These are phyloP conservation scores for Mesotaenium endlicherianum DNA, from an alignment of 139 green algal genomes.

Conservation along the genomic window DNA sequence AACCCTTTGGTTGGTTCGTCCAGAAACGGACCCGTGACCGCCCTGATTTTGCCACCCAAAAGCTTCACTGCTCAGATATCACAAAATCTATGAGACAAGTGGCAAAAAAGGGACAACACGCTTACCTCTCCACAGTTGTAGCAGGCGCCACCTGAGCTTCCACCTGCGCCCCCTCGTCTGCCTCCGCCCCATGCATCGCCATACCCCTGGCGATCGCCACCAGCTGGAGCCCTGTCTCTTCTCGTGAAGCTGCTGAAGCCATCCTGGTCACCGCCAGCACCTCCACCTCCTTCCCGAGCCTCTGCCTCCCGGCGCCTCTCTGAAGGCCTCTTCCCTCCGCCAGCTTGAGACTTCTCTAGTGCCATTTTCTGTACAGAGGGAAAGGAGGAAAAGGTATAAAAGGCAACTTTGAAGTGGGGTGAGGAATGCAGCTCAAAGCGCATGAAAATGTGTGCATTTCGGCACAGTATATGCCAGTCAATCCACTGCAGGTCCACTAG, in stretches of 20 bases:
- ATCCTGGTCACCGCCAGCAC: neutral
- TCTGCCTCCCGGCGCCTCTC: conserved; percentile 4
- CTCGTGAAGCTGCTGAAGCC: conserved; percentile 8
- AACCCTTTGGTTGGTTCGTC: too few relatives aligned
- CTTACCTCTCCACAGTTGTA: conserved; percentile 42
- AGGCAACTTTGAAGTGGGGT: neutral
- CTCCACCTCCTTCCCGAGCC: neutral
- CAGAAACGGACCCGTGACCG: too few relatives aligned
- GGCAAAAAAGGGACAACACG: neutral
- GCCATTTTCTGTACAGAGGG: conserved; percentile 33
- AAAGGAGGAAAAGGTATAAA: neutral
- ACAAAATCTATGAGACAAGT: neutral
- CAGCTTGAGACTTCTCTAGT: conserved; percentile 28
- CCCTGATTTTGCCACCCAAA: too few relatives aligned
- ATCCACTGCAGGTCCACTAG: neutral
- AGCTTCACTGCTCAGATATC: neutral
- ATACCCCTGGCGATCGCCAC: conserved; percentile 2
- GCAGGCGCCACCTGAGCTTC: conserved; percentile 10
- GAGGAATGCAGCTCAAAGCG: neutral
- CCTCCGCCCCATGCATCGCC: conserved; percentile 27
- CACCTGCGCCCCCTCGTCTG: neutral
- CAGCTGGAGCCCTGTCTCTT: neutral
- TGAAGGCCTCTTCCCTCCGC: conserved; percentile 3
- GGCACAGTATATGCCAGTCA: neutral
- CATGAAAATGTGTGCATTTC: neutral